Conservation (phyloP, 2,329 filamentous ascomycete genomes). For the Conoideocrella luteorostrata region DNA sequence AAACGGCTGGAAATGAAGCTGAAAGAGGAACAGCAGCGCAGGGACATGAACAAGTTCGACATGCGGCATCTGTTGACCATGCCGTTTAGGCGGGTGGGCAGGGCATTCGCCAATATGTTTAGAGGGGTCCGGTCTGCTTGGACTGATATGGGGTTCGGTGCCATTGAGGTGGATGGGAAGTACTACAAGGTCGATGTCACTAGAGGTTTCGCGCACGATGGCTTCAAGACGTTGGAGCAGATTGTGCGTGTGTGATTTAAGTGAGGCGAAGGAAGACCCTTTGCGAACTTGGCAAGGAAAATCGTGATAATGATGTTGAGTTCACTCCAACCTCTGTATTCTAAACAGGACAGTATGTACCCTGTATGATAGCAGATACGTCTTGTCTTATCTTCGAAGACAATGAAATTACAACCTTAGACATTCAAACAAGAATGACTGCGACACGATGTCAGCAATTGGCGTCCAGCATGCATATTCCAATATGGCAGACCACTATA, state of each 20-base stretch:
- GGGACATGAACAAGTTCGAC: slow-evolving; percentile 42
- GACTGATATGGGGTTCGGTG: slow-evolving; percentile 50
- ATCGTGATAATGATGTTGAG: too few relatives aligned
- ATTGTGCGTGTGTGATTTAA: slow-evolving; percentile 32
- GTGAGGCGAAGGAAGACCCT: too few relatives aligned
- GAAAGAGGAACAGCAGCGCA: slow-evolving; percentile 30
- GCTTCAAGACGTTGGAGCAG: slow-evolving; percentile 52
- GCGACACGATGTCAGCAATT: too few relatives aligned
- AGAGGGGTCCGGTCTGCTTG: slow-evolving; percentile 42
- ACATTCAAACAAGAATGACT: too few relatives aligned
- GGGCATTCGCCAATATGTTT: slow-evolving; percentile 36
- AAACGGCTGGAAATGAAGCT: slow-evolving; percentile 22
- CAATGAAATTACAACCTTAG: too few relatives aligned
- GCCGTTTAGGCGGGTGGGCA: slow-evolving; percentile 46
- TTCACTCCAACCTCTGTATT: too few relatives aligned
- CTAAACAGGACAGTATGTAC: too few relatives aligned
- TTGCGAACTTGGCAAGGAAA: too few relatives aligned
- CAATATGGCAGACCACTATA: too few relatives aligned
- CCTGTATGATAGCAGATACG: too few relatives aligned
- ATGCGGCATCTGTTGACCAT: slow-evolving; percentile 49
- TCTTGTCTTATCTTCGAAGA: too few relatives aligned
- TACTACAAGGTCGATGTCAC: slow-evolving; percentile 53
- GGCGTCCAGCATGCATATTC: too few relatives aligned
- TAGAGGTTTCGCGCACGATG: slow-evolving; percentile 52
- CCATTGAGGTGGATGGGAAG: slow-evolving; percentile 39